phyloP scores from a whole-genome alignment of 257 asterid genomes.

The Solanum rostratum region DNA sequence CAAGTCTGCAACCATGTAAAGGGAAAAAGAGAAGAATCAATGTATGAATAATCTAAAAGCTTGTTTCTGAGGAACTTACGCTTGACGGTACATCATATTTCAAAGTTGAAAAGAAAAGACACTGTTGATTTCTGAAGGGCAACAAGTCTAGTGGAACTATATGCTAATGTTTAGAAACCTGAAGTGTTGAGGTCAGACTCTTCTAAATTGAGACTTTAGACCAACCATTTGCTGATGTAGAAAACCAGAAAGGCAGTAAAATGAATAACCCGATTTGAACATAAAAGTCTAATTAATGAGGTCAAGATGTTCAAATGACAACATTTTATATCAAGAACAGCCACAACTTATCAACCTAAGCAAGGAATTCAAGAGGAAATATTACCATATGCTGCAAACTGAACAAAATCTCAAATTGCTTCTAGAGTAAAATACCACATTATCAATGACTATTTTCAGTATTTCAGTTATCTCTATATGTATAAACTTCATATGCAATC shows the following conservation, averaged over 20 bases:
- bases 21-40: background rate
- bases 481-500: background rate
- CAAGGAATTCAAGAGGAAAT: background rate
- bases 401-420: background rate
- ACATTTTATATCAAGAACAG: background rate
- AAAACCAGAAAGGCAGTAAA: background rate
- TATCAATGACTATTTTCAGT: background rate
- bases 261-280: background rate
- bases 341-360: background rate
- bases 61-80: background rate
- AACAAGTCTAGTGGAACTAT: background rate
- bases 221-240: background rate
- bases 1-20: background rate
- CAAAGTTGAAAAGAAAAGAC: background rate
- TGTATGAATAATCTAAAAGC: background rate
- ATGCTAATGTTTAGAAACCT: background rate
- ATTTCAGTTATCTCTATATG: background rate
- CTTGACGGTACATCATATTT: background rate
- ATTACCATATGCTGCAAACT: background rate
- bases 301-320: background rate
- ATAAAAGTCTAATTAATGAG: background rate
- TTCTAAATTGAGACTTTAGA: background rate
- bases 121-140: background rate
- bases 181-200: background rate
- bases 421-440: background rate